Base-by-base conservation (phyloP, 352 stramenopile genomes). In the Phytopythium oedochilum region DNA sequence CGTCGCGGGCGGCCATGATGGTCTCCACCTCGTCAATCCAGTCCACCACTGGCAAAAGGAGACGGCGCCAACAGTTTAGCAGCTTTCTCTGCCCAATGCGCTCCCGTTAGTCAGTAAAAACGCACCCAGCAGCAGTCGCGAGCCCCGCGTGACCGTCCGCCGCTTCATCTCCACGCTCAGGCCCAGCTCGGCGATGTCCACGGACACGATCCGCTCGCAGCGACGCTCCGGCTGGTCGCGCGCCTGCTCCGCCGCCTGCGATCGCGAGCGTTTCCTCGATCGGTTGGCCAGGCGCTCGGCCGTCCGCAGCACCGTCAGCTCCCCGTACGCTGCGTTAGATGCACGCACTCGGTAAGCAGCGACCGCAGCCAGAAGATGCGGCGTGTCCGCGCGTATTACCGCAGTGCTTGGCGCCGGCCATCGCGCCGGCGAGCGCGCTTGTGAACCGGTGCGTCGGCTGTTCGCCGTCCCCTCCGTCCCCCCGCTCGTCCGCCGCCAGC, bases 21-120 rank as follows among this genome's bases (percentile, higher is more conserved):
- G 53, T 53, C 29, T 86, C 71, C 14, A 56, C 64, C 9, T 71
- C 57, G 45, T 73, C 73, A n/a, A 89, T 65, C 75, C 71, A 89
- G 56, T 89, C 79, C 10, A 60, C 36, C 6, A 86, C 73, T 68
- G 60, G 4, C 31, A 25, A n/a, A n/a, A 23, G 10, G 15, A 11
- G 18, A 11, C 29, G 11, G 14, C 23, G 14, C n/a, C 1, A n/a
- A 20, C 35, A 28, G 32, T 8, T 47, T 47, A 52, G 12, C 32
- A 28, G 44, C 34, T 26, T 20, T 43, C 32, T 15, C 29, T 31
- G 18, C 39, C 17, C 7, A 2, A 18, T 18, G 2, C 22, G 23
- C 38, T 5, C 18, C 7, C 20, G 3, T 5, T 36, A 44, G 7
- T 1, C 10, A 40, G 15, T 28, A 49, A 17, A 1, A 39, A 53